These are phyloP conservation scores for Nitzschia sp. DNA, from an alignment of 108 stramenopile genomes.

Conservation along the genomic window DNA sequence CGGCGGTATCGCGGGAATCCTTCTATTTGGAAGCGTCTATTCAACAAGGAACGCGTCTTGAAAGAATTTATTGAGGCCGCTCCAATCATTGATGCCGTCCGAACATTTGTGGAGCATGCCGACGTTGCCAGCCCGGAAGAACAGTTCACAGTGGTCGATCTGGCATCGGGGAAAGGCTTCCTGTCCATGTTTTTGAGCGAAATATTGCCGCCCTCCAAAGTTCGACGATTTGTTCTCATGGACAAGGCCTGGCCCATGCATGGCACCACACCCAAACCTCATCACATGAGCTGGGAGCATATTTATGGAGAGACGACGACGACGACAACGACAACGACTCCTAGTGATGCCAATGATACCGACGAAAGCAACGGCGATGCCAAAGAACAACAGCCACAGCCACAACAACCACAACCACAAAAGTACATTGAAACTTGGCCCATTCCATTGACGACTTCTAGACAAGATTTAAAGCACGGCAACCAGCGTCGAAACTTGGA, in stretches of 20 bases:
- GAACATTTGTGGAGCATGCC: conserved; percentile 20
- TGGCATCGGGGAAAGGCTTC: conserved; percentile 62
- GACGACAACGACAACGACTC: not conserved
- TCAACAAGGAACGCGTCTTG: conserved; percentile 50
- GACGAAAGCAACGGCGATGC: not conserved
- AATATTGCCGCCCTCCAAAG: conserved; percentile 45
- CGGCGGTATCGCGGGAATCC: conserved; percentile 53
- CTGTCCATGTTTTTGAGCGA: conserved; percentile 58
- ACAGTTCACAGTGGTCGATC: conserved; percentile 46
- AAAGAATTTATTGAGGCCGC: conserved; percentile 68
- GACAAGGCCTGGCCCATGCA: conserved; percentile 69
- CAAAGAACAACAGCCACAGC: not conserved
- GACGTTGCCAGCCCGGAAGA: not conserved
- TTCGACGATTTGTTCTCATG: conserved; percentile 48
- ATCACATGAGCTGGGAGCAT: conserved; percentile 66
- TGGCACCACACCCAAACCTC: conserved; percentile 22
- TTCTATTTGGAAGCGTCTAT: conserved; percentile 50
- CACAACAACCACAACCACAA: not conserved
- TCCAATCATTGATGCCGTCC: conserved; percentile 52
- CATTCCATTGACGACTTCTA: conserved; percentile 52
- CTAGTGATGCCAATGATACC: not conserved
- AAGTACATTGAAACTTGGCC: conserved; percentile 63
- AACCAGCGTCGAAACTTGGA: conserved; percentile 31
- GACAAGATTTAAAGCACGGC: conserved; percentile 52
- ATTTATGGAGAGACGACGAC: conserved; percentile 36